Conservation (phyloP, 306 rosid species). For the Betula pendula region DNA sequence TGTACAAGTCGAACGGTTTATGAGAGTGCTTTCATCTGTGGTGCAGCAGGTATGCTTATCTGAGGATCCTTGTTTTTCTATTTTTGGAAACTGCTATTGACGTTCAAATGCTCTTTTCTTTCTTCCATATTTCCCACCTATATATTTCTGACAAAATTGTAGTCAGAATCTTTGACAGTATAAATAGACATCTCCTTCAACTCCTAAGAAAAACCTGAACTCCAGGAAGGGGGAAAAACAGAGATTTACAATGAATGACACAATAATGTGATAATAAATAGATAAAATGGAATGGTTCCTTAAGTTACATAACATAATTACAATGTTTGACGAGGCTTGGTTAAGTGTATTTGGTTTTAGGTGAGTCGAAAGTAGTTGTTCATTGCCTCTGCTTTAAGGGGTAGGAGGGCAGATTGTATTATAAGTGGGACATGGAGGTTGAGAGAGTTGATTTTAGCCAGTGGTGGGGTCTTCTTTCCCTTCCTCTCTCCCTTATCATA, state of each 20-base stretch:
- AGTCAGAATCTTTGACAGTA: not conserved
- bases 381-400: not conserved
- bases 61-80: not conserved
- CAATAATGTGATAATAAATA: not conserved
- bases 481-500: not conserved
- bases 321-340: not conserved
- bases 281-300: not conserved
- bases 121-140: not conserved
- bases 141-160: not conserved
- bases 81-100: constrained; percentile 15
- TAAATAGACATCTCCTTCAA: not conserved
- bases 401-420: not conserved
- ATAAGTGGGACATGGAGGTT: not conserved
- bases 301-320: not conserved
- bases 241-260: not conserved
- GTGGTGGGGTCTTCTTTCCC: not conserved
- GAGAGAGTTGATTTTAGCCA: not conserved
- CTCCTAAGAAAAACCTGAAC: not conserved
- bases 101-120: constrained; percentile 4
- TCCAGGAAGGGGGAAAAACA: not conserved
- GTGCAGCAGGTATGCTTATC: constrained; percentile 77
- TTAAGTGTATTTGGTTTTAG: not conserved
- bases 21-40: constrained; percentile 90
- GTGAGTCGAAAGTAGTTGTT: not conserved
- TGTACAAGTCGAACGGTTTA: constrained; percentile 90